These are phyloP conservation scores for Citrullus mucosospermus DNA, from an alignment of 306 rosid genomes.

Conservation along the genomic window DNA sequence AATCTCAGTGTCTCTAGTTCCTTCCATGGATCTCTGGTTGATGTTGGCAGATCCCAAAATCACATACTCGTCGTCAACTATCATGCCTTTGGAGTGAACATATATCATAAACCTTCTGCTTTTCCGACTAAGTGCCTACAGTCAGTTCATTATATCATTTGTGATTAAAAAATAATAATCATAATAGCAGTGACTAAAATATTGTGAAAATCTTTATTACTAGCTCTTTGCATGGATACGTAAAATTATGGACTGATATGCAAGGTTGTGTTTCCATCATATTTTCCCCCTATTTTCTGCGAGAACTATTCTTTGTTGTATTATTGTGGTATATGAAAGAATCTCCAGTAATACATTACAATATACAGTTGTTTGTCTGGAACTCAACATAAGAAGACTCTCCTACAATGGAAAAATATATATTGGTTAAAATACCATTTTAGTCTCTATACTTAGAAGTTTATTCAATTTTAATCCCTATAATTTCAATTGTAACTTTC, in stretches of 20 bases:
- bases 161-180: neutral
- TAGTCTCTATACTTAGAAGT: too few species aligned
- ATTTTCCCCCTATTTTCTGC: neutral
- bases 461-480: too few species aligned
- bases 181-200: neutral
- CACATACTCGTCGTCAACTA: constrained; percentile 85
- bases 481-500: too few species aligned
- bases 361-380: neutral
- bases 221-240: neutral
- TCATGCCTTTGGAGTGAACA: constrained; percentile 98
- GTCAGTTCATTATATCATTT: constrained; percentile 13
- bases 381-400: neutral
- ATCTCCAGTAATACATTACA: neutral
- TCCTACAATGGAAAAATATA: neutral
- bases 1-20: constrained; percentile 98
- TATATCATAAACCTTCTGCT: constrained; percentile 86
- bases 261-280: neutral
- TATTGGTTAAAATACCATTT: too few species aligned
- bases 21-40: constrained; percentile 97
- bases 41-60: constrained; percentile 95
- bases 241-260: neutral
- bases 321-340: neutral
- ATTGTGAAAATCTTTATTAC: neutral
- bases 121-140: constrained; percentile 63
- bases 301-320: neutral